Percentiles rank a stretch among this genome's conserved stretches.
Evolutionary conservation across 306 rosid species (phyloP).

Genomic region (Mucuna pruriens): DNA sequence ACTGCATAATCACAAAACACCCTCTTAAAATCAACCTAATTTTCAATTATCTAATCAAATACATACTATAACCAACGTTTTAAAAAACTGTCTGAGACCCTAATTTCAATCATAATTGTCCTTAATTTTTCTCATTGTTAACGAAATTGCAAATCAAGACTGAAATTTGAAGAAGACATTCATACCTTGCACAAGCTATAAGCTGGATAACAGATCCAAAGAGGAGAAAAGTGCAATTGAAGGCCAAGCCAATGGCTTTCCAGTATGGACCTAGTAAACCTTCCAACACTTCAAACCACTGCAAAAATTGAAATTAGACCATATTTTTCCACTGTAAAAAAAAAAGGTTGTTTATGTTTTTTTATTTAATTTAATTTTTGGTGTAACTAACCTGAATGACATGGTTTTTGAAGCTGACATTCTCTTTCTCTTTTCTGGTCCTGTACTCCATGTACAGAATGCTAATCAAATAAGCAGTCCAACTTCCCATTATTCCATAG

Average conservation of each 20-base stretch:
- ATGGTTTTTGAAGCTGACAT: slow-evolving; percentile 94
- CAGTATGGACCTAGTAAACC: slow-evolving; percentile 92
- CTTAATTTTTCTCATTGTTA: no score
- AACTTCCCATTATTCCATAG: slow-evolving; percentile 90
- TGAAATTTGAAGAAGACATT: background rate
- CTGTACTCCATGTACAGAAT: slow-evolving; percentile 87
- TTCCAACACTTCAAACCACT: slow-evolving; percentile 98
- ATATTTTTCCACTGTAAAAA: background rate
- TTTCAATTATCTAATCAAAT: background rate
- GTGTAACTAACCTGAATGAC: slow-evolving; percentile 92
- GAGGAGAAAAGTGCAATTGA: slow-evolving; percentile 94
- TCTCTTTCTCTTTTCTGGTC: slow-evolving; percentile 83
- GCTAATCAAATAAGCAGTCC: slow-evolving; percentile 97
- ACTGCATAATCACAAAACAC: slow-evolving; percentile 49
- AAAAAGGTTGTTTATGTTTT: background rate
- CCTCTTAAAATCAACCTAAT: background rate
- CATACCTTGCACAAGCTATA: slow-evolving; percentile 95
- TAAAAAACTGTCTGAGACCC: background rate
- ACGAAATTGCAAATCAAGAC: background rate
- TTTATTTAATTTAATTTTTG: background rate
- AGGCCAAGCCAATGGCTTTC: slow-evolving; percentile 89
- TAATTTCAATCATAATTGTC: no score
- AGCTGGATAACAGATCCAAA: slow-evolving; percentile 96
- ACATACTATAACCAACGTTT: background rate
- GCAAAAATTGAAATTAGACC: slow-evolving; percentile 5